Evolutionary conservation across 1,284 basidiomycete species (phyloP), one percentile per base, ranked within the genome.

Genomic region (Pseudozyma sp.): DNA sequence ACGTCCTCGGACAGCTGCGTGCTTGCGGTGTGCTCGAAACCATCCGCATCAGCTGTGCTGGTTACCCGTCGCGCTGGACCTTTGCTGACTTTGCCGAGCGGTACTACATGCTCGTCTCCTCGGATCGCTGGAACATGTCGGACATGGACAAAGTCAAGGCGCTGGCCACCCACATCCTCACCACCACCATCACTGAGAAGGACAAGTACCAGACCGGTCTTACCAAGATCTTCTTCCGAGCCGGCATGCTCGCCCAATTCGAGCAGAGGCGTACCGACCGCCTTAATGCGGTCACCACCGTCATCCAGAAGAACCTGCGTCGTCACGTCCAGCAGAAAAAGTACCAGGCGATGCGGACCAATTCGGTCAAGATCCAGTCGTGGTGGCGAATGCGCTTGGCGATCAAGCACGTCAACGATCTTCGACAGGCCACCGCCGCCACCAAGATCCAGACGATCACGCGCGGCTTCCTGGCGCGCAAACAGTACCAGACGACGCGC

Each of bases 21-120:
- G 97, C 97, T 62, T 99, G 97, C 86, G 97, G 97, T 91, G 97
- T 99, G 49, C 88, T 99, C 53, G 97, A 99, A 85, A 99, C 97
- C 2, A 99, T 99, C 81, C 90, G 95, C 61, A 99, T 99, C 84
- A 96, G 93, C 87, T 98, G 96, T 84, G 97, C 97, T 43, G 97
- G 97, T 39, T 99, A 99, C 85, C 97, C 97, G 24, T 94, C 94
- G n/a, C 89, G 97, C 51, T 99, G 97, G 97, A 95, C 92, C 1
- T 99, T 97, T 80, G 94, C 94, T 81, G 96, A 99, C 85, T 99
- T 99, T 85, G 96, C 94, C n/a, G 95, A 98, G 84, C 90, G 97
- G 57, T 99, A 99, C 86, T 99, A 99, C 85, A 94, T 98, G 92
- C 90, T 99, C 46, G 90, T 97, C 3, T 88, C 90, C 46, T 97